Conservation (phyloP, 1,284 basidiomycete species). For the Vanrija sp. region DNA sequence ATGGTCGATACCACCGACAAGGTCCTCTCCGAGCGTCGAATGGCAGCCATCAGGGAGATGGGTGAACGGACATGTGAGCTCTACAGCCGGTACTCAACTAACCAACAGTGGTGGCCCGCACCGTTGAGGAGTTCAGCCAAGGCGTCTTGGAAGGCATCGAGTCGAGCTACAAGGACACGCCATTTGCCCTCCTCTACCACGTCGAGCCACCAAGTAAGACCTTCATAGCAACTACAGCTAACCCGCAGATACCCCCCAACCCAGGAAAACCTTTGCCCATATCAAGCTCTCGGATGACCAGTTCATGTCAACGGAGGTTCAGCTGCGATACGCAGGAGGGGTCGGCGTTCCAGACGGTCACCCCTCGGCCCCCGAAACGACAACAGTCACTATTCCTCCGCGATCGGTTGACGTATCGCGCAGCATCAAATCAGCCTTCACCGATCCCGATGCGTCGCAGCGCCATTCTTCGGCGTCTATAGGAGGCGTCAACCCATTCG, state of each 20-base stretch:
- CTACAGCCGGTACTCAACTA: background rate
- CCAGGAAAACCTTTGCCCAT: too few relatives aligned
- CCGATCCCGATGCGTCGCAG: too few relatives aligned
- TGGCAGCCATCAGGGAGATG: constrained; percentile 35
- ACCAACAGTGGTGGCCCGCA: constrained; percentile 28
- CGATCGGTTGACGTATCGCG: too few relatives aligned
- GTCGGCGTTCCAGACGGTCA: constrained; percentile 43
- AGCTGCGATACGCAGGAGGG: constrained; percentile 21
- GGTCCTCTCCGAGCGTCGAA: constrained; percentile 31
- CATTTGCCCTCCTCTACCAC: constrained; percentile 43
- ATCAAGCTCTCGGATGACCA: too few relatives aligned
- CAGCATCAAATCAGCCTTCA: too few relatives aligned
- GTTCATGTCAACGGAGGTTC: background rate
- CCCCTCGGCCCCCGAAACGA: constrained; percentile 23
- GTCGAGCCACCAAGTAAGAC: constrained; percentile 21
- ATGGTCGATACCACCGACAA: constrained; percentile 37
- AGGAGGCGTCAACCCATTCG: too few relatives aligned
- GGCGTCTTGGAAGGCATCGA: constrained; percentile 39
- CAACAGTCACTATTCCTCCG: too few relatives aligned
- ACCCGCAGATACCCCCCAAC: background rate
- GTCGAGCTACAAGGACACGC: constrained; percentile 32
- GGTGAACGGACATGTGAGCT: constrained; percentile 40
- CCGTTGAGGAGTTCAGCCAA: constrained; percentile 35
- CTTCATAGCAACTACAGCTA: background rate
- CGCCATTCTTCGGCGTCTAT: too few relatives aligned